Conservation (phyloP, 306 rosid genomes). For the Albizia julibrissin region DNA sequence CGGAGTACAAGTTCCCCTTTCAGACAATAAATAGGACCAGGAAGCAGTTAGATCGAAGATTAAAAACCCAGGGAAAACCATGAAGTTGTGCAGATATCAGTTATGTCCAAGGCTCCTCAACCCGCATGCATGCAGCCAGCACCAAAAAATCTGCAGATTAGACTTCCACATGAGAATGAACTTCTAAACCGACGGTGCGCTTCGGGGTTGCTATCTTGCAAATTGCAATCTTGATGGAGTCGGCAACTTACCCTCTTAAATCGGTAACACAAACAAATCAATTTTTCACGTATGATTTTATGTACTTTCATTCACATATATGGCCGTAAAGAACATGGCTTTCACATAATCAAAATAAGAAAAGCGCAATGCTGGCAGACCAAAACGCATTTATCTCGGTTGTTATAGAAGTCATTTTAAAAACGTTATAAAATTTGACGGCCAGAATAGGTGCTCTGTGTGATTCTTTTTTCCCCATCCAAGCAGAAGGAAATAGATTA, state of each 20-base stretch:
- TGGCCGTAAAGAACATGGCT: not conserved
- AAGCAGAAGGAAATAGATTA: constrained; percentile 8
- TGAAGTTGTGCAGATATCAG: constrained; percentile 29
- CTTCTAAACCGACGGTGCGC: constrained; percentile 36
- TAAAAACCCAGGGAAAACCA: constrained; percentile 34
- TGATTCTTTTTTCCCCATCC: not conserved
- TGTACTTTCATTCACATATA: constrained; percentile 25
- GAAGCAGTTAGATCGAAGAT: constrained; percentile 12
- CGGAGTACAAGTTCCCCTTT: constrained; percentile 27
- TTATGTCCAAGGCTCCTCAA: constrained; percentile 34
- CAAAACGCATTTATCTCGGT: not conserved
- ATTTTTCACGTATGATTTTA: constrained; percentile 18
- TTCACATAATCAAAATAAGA: constrained; percentile 7
- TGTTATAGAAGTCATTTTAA: not conserved
- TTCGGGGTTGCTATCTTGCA: constrained; percentile 25
- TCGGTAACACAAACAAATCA: constrained; percentile 38
- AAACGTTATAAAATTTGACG: not conserved
- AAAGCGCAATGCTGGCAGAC: not conserved
- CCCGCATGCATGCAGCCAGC: constrained; percentile 19
- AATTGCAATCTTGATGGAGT: constrained; percentile 34
- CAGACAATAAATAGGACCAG: constrained; percentile 19
- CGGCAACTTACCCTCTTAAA: constrained; percentile 41
- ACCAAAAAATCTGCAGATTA: constrained; percentile 35
- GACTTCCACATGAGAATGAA: constrained; percentile 32
- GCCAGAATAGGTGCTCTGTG: constrained; percentile 11